Evolutionary conservation across 148 eudicot species (phyloP), one percentile per base, ranked within the genome.

Genomic region (Euryodendron excelsum): DNA sequence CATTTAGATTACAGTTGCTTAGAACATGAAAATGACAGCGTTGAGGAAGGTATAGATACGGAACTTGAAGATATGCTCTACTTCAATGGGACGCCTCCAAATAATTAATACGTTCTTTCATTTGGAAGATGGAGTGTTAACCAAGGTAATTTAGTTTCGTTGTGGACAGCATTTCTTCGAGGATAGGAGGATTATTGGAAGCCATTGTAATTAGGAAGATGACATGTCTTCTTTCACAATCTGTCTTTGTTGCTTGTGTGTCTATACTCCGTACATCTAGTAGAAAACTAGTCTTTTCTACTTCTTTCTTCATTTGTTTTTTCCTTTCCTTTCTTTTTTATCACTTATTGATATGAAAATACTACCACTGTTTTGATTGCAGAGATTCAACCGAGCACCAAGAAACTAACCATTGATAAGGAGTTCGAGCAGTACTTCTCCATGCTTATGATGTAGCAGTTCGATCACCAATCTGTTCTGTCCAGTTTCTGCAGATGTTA

Each of bases 341-440:
- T 45, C 41, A 10, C 13, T 72, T 50, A 15, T 39, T 73, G 17
- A 80, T 47, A 1, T 73, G 25, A 9, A 59, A 37, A 34, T 18
- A n/a, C 21, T 64, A 47, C 47, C 71, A 61, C 65, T n/a, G 3
- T 64, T 76, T 83, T 71, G 66, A 50, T 61, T 76, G 85, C 86
- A 86, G 89, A 84, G 70, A 53, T 70, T 55, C 60, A 62, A 64
- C 79, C 56, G 34, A 73, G 74, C 23, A 15, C 71, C 30, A 53
- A 72, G 66, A 81, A 84, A 41, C 83, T 79, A 47, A 86, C 89
- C 14, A 86, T 86, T 79, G 89, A 86, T 50, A 79, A 86, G 78
- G 89, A 86, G 73, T 86, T 86, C 27, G 86, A 86, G 76, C 77
- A 84, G 65, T 86, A 84, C 81, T 86, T 86, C 82, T 86, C 89